Conservation (phyloP, 495 filamentous ascomycete species). For the Talaromyces adpressus region DNA sequence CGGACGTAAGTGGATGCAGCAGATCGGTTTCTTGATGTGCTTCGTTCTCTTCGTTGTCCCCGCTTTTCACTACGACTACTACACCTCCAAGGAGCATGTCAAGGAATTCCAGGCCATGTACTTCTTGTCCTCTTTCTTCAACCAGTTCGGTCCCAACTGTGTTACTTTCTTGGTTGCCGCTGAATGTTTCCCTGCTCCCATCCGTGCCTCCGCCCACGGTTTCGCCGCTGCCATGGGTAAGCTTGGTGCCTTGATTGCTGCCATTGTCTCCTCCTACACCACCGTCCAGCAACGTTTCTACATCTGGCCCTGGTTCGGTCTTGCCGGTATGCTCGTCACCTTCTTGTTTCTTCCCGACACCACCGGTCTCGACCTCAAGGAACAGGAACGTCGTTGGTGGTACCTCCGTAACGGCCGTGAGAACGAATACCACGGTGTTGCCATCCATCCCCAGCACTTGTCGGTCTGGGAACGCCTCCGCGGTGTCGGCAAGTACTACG, state of each 20-base stretch:
- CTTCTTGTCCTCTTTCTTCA: slow-evolving; percentile 90
- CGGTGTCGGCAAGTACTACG: slow-evolving; percentile 67
- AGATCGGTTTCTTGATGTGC: slow-evolving; percentile 75
- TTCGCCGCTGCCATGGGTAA: slow-evolving; percentile 82
- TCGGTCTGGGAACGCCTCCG: slow-evolving; percentile 70
- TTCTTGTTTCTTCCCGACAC: slow-evolving; percentile 82
- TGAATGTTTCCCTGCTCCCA: slow-evolving; percentile 83
- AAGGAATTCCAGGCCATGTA: slow-evolving; percentile 85
- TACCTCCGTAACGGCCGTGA: slow-evolving; percentile 70
- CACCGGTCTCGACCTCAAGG: slow-evolving; percentile 86
- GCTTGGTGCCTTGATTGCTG: slow-evolving; percentile 72
- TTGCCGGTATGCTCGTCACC: slow-evolving; percentile 71
- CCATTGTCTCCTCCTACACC: slow-evolving; percentile 87
- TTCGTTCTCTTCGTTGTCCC: slow-evolving; percentile 86
- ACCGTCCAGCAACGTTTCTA: slow-evolving; percentile 65
- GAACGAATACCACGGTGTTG: slow-evolving; percentile 79
- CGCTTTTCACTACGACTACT: slow-evolving; percentile 78
- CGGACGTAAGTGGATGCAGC: slow-evolving; percentile 88
- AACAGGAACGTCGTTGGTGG: slow-evolving; percentile 83
- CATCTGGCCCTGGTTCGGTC: slow-evolving; percentile 87
- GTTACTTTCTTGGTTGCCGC: slow-evolving; percentile 90
- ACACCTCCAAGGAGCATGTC: slow-evolving; percentile 55
- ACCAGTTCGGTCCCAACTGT: slow-evolving; percentile 89
- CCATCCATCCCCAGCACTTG: slow-evolving; percentile 78
- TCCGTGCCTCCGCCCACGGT: slow-evolving; percentile 86